Conservation (phyloP, 2,329 filamentous ascomycete species). For the Hypocreales sp. region DNA sequence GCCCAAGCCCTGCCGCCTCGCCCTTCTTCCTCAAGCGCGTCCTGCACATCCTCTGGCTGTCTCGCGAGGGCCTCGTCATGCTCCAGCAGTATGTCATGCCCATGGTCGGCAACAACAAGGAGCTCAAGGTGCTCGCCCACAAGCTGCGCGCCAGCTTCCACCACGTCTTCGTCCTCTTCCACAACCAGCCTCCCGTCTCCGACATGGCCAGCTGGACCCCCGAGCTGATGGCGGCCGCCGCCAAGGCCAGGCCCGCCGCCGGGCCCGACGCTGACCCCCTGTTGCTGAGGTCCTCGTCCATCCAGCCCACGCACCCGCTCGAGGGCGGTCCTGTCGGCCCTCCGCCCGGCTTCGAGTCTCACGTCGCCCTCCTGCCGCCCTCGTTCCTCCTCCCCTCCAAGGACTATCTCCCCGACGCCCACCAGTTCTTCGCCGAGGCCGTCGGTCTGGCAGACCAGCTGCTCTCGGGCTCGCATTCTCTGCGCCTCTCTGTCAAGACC, state of each 20-base stretch:
- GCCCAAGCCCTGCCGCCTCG: conserved; percentile 62
- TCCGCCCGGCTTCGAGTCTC: conserved; percentile 36
- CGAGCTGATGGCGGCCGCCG: conserved; percentile 22
- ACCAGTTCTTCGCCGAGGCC: conserved; percentile 66
- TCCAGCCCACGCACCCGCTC: conserved; percentile 31
- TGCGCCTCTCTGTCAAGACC: conserved; percentile 78
- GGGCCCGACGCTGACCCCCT: conserved; percentile 22
- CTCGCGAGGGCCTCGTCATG: conserved; percentile 77
- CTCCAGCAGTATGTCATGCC: conserved; percentile 80
- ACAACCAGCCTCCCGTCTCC: conserved; percentile 72
- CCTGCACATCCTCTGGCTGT: conserved; percentile 84
- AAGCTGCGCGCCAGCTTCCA: conserved; percentile 92
- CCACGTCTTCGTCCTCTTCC: conserved; percentile 91
- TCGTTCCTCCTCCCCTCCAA: conserved; percentile 67
- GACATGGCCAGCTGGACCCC: conserved; percentile 37
- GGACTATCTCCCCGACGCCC: conserved; percentile 73
- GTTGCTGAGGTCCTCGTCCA: conserved; percentile 25
- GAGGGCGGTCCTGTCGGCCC: conserved; percentile 44
- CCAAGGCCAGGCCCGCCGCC: conserved; percentile 19
- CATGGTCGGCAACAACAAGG: conserved; percentile 61
- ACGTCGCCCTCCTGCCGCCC: conserved; percentile 28
- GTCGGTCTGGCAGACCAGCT: conserved; percentile 56
- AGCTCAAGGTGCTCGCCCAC: conserved; percentile 77
- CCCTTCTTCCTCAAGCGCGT: conserved; percentile 73
- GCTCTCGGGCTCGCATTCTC: conserved; percentile 75